Percentiles rank a stretch among this genome's conserved stretches.
Evolutionary conservation across 2,329 filamentous ascomycete genomes (phyloP).

Genomic region (Monilinia aucupariae): DNA sequence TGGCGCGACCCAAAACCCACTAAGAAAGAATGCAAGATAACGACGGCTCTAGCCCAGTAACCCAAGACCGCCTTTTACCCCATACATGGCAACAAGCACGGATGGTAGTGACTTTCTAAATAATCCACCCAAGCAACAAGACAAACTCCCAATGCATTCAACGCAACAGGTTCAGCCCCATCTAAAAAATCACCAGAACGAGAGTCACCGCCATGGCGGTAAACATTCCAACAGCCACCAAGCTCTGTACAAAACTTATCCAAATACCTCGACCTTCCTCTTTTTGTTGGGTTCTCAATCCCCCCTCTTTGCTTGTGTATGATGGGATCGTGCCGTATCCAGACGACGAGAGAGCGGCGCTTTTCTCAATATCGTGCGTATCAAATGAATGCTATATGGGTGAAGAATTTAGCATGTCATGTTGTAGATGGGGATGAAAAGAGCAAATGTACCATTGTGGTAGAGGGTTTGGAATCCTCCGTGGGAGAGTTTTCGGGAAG

Average conservation of each 20-base stretch:
- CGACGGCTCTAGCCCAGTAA: neutral
- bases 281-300: neutral
- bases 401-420: neutral
- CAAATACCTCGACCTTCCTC: slow-evolving; percentile 4
- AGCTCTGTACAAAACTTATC: slow-evolving; percentile 12
- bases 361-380: slow-evolving; percentile 13
- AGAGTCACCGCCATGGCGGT: slow-evolving; percentile 9
- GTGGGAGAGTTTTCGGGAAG: slow-evolving; percentile 8
- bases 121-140: neutral
- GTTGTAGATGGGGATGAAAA: neutral
- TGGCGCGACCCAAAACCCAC: neutral
- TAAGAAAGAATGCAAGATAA: neutral
- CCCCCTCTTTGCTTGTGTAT: slow-evolving; percentile 2
- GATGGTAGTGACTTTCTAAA: neutral
- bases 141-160: neutral
- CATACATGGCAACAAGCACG: neutral
- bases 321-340: slow-evolving; percentile 11
- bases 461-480: neutral
- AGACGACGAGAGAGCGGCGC: neutral
- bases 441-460: neutral
- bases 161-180: neutral
- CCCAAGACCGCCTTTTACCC: neutral
- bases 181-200: slow-evolving; percentile 7
- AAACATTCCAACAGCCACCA: slow-evolving; percentile 13
- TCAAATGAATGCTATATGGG: slow-evolving; percentile 3